Evolutionary conservation across 1,139 yeast species (phyloP), one percentile per base, ranked within the genome.

Genomic region (Yamadazyma buinensis): DNA sequence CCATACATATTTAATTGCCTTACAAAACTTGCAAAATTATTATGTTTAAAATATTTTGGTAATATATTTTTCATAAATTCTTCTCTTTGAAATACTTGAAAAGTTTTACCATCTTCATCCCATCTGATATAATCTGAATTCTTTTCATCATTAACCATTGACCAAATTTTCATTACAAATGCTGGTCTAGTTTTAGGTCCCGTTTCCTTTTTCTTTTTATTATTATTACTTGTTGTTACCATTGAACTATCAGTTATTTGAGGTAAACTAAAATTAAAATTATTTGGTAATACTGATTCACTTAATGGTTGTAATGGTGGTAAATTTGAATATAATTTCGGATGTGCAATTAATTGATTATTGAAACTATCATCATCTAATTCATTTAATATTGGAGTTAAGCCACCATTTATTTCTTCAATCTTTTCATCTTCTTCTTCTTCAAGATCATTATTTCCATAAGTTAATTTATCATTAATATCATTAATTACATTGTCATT

Each of bases 1-100:
- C 97, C 98, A 54, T 92, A 92, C 95, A 92, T 92, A 60, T 92
- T 92, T 52, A 92, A 67, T 55, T 90, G 97, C 37, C 97, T 76
- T 7, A 90, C 97, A 66, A 92, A 92, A 47, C 92, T 80, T 29
- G 97, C 95, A 63, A 87, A 90, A 59, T 90, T 90, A 34, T 88
- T 79, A 60, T 92, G 97, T 52, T 90, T 90, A 65, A 92, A 92
- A 59, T 88, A 95, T 39, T 80, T 77, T 12, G 97, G 97, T 39
- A 92, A 67, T 21, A 92, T 84, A 34, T 71, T 65, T 49, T 82
- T 85, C 72, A 90, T 94, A 52, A 92, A 90, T 39, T 77, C 79
- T 54, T 92, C 97, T 35, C 95, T 72, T 48, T 87, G 86, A 35
- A 75, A 74, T 7, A 92, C 95, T 45, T 85, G 82, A 53, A 92